These are phyloP conservation scores for Ensete ventricosum DNA, from an alignment of 176 grass and related monocot genomes.

Conservation along the genomic window DNA sequence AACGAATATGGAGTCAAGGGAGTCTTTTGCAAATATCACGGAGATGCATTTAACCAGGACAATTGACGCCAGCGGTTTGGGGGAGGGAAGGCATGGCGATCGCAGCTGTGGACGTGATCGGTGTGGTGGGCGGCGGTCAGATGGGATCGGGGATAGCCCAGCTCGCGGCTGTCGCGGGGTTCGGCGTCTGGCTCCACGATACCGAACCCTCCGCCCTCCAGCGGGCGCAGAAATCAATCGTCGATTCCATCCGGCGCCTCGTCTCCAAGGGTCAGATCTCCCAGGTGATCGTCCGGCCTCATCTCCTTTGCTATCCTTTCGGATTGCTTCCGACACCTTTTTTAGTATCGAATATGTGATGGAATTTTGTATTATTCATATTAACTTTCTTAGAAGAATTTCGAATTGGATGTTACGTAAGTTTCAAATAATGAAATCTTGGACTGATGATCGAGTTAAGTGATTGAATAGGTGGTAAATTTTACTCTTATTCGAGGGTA, in stretches of 20 bases:
- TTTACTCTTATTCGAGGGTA: not conserved
- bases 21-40: too few species aligned
- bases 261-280: conserved; percentile 66
- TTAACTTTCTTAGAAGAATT: too few species aligned
- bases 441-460: not conserved
- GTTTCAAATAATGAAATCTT: not conserved
- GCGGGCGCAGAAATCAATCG: conserved; percentile 46
- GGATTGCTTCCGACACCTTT: not conserved
- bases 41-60: too few species aligned
- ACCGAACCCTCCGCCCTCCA: conserved; percentile 51
- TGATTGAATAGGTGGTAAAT: not conserved
- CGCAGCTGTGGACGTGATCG: conserved; percentile 28
- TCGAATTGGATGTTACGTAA: too few species aligned
- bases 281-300: conserved; percentile 22
- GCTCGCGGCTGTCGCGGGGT: conserved; percentile 59
- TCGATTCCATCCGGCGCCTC: conserved; percentile 50
- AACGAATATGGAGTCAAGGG: too few species aligned
- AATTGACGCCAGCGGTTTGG: too few species aligned
- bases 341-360: not conserved
- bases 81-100: conserved; percentile 22
- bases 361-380: not conserved
- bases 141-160: conserved; percentile 95
- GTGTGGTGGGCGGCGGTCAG: conserved; percentile 74
- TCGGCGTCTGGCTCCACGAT: conserved; percentile 56
- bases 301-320: not conserved